These are phyloP conservation scores for Scytalidium lignicola DNA, from an alignment of 2,329 filamentous ascomycete species.

Conservation along the genomic window DNA sequence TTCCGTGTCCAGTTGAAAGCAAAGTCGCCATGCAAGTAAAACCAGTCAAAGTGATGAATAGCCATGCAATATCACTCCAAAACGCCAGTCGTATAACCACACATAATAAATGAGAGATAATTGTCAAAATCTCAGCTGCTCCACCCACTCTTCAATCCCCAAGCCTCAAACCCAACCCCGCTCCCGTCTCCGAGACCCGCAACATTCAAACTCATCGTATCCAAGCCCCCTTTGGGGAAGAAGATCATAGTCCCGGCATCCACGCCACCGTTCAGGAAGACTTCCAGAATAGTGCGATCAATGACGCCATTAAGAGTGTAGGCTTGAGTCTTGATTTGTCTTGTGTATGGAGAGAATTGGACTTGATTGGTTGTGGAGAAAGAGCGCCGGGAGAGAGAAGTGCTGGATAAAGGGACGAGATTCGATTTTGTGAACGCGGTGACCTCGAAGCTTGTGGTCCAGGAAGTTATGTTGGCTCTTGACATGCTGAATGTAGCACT, in stretches of 20 bases:
- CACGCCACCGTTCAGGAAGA: slow-evolving; percentile 48
- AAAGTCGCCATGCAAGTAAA: too few relatives aligned
- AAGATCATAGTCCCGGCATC: slow-evolving; percentile 45
- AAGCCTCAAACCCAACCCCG: slow-evolving; percentile 26
- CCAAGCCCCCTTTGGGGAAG: slow-evolving; percentile 37
- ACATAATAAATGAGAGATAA: too few relatives aligned
- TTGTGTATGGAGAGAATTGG: too few relatives aligned
- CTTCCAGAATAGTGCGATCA: slow-evolving; percentile 49
- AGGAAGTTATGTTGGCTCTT: slow-evolving; percentile 40
- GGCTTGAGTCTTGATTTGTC: background rate
- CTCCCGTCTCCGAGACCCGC: slow-evolving; percentile 21
- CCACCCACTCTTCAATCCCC: slow-evolving; percentile 35
- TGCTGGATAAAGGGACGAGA: slow-evolving; percentile 33
- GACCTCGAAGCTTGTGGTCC: slow-evolving; percentile 31
- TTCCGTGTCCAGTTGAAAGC: too few relatives aligned
- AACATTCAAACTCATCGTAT: slow-evolving; percentile 22
- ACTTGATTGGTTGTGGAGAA: background rate
- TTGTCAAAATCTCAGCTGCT: too few relatives aligned
- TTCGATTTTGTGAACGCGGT: slow-evolving; percentile 41
- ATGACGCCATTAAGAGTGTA: slow-evolving; percentile 41
- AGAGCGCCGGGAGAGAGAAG: slow-evolving; percentile 1
- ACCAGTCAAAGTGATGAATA: too few relatives aligned
- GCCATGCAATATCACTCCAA: too few relatives aligned
- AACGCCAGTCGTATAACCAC: too few relatives aligned
- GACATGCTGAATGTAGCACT: slow-evolving; percentile 44